These are phyloP conservation scores for Colletotrichum sp. DNA, from an alignment of 2,329 filamentous ascomycete species.

Conservation along the genomic window DNA sequence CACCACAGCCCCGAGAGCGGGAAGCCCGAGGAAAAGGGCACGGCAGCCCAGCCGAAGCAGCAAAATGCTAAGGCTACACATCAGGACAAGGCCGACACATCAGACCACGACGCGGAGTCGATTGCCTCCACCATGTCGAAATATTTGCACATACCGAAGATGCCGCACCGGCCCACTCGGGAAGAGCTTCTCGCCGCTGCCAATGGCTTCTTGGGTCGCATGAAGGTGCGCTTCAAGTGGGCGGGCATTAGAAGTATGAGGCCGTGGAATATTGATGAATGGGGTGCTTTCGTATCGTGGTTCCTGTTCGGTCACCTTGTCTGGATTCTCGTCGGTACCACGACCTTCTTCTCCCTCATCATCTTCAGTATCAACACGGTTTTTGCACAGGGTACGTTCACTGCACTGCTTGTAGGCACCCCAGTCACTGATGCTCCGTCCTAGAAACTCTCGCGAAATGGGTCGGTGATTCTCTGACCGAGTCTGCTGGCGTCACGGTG, in stretches of 20 bases:
- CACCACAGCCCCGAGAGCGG: constrained; percentile 34
- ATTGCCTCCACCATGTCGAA: constrained; percentile 60
- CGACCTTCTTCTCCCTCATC: constrained; percentile 91
- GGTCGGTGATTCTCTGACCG: constrained; percentile 94
- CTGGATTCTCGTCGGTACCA: constrained; percentile 96
- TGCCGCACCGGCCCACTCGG: constrained; percentile 89
- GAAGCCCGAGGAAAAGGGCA: constrained; percentile 21
- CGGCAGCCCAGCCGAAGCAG: not conserved
- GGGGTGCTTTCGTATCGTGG: constrained; percentile 93
- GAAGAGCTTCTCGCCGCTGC: constrained; percentile 92
- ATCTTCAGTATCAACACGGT: constrained; percentile 96
- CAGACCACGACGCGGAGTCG: constrained; percentile 40
- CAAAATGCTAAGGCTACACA: constrained; percentile 15
- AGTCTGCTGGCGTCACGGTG: constrained; percentile 90
- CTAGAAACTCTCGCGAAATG: constrained; percentile 89
- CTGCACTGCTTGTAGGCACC: not conserved
- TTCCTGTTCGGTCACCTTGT: constrained; percentile 90
- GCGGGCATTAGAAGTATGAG: constrained; percentile 91
- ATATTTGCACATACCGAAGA: constrained; percentile 67
- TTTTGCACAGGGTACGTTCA: constrained; percentile 79
- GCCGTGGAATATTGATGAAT: constrained; percentile 96
- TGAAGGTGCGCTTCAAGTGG: constrained; percentile 97
- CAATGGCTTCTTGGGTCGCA: constrained; percentile 88
- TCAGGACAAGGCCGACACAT: constrained; percentile 21
- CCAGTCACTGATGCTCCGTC: constrained; percentile 21